A percentile compares a stretch with the other conserved stretches of the same genome.
Conservation (phyloP, 2,329 filamentous ascomycete species). For the Gnomoniopsis smithogilvyi region DNA sequence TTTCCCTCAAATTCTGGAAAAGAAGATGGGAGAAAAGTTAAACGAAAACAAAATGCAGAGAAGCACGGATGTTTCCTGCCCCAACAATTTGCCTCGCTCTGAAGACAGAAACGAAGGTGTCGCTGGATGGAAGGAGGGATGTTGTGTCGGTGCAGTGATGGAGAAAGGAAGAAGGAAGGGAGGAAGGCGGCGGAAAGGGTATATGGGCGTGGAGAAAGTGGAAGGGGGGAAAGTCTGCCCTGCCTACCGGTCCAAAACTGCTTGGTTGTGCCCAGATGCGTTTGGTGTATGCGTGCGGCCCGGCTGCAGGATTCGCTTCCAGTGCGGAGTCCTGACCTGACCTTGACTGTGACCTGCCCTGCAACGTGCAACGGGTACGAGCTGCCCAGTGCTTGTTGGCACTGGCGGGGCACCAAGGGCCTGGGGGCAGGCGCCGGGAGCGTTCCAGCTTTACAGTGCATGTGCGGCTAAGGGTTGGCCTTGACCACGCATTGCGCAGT, state of each 20-base stretch:
- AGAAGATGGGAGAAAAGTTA: background rate
- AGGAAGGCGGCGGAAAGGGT: constrained; percentile 18
- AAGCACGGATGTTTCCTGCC: constrained; percentile 8
- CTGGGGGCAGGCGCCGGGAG: no score
- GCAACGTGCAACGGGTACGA: background rate
- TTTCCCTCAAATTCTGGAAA: background rate
- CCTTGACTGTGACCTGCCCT: background rate
- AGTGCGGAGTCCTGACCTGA: background rate
- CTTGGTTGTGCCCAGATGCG: background rate
- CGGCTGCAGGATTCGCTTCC: background rate
- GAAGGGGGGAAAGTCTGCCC: constrained; percentile 15
- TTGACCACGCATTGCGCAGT: background rate
- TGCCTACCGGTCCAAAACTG: background rate
- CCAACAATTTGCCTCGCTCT: constrained; percentile 6
- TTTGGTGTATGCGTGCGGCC: no score
- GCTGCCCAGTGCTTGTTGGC: no score
- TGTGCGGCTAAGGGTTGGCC: background rate
- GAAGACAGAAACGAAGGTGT: constrained; percentile 12
- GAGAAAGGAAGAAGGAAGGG: constrained; percentile 9
- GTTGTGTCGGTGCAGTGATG: constrained; percentile 6
- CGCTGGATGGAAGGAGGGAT: constrained; percentile 2
- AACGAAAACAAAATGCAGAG: background rate
- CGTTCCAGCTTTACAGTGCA: no score
- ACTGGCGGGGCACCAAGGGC: no score
- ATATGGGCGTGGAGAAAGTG: constrained; percentile 19